A percentile compares a stretch with the other conserved stretches of the same genome.
phyloP scores from a whole-genome alignment of 2,329 filamentous ascomycete species.

The Aspergillus quadricinctus region DNA sequence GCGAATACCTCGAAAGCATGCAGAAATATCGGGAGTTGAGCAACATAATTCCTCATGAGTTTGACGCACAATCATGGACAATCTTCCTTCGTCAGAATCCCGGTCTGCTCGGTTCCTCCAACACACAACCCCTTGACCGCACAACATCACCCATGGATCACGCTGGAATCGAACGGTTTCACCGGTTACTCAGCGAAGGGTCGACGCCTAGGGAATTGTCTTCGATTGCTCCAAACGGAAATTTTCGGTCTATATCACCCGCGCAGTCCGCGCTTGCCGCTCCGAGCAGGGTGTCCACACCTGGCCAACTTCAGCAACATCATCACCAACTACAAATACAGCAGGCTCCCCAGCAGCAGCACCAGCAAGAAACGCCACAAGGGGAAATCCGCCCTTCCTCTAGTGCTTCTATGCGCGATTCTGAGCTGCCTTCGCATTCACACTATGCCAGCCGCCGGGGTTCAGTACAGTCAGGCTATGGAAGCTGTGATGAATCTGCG shows the following conservation, averaged over 20 bases:
- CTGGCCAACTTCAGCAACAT: conserved; percentile 23
- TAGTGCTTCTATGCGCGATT: conserved; percentile 51
- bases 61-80: conserved; percentile 74
- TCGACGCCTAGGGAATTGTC: conserved; percentile 41
- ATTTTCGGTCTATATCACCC: conserved; percentile 35
- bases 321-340: conserved; percentile 19
- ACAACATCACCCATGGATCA: conserved; percentile 35
- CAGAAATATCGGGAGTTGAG: conserved; percentile 57
- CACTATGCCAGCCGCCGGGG: conserved; percentile 27
- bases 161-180: conserved; percentile 42
- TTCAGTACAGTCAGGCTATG: conserved; percentile 56
- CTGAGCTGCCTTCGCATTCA: conserved; percentile 25
- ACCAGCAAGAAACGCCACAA: conserved; percentile 19
- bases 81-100: conserved; percentile 71
- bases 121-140: conserved; percentile 22
- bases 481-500: conserved; percentile 64
- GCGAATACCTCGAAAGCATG: conserved; percentile 58
- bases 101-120: conserved; percentile 28
- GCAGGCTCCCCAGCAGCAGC: conserved; percentile 15
- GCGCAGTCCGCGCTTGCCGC: conserved; percentile 31
- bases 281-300: conserved; percentile 37
- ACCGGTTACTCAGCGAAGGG: conserved; percentile 42
- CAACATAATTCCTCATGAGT: conserved; percentile 54
- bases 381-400: conserved; percentile 57
- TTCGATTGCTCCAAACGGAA: conserved; percentile 23